These are phyloP conservation scores for Globisporangium abappressorium DNA, from an alignment of 352 stramenopile species.

Conservation along the genomic window DNA sequence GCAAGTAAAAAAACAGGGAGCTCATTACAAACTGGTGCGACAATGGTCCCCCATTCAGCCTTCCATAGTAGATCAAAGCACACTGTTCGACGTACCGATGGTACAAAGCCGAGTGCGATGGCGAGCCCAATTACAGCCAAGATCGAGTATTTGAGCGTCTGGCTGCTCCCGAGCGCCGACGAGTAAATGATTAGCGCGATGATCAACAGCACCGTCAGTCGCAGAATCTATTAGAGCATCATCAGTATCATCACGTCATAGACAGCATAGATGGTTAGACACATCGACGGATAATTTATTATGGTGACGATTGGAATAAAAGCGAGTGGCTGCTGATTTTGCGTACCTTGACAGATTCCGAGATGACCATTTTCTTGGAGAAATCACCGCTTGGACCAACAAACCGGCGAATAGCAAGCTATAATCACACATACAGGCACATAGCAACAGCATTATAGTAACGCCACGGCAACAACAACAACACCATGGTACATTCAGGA, in stretches of 20 bases:
- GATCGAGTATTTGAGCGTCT: constrained; percentile 81
- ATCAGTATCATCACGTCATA: background rate
- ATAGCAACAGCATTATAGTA: constrained; percentile 9
- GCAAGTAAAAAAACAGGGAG: background rate
- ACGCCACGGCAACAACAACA: background rate
- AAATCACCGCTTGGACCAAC: constrained; percentile 75
- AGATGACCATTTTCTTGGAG: constrained; percentile 88
- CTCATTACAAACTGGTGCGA: background rate
- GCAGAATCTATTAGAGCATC: constrained; percentile 47
- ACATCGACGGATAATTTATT: background rate
- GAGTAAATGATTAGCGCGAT: constrained; percentile 86
- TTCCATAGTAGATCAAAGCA: background rate
- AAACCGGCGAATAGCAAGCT: constrained; percentile 78
- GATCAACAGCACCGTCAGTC: constrained; percentile 71
- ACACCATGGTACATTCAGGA: background rate
- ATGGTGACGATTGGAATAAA: background rate
- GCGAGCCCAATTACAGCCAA: constrained; percentile 79
- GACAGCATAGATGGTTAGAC: background rate
- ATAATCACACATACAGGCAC: constrained; percentile 5
- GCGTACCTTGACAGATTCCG: constrained; percentile 81
- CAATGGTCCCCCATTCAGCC: background rate
- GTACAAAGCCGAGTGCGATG: constrained; percentile 83
- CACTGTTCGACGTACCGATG: constrained; percentile 35
- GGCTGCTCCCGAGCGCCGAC: constrained; percentile 64
- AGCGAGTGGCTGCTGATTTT: background rate